Percentiles rank a stretch among this genome's conserved stretches.
Evolutionary conservation across 2,329 filamentous ascomycete genomes (phyloP).

Genomic region (Aaosphaeria pasadenensis): DNA sequence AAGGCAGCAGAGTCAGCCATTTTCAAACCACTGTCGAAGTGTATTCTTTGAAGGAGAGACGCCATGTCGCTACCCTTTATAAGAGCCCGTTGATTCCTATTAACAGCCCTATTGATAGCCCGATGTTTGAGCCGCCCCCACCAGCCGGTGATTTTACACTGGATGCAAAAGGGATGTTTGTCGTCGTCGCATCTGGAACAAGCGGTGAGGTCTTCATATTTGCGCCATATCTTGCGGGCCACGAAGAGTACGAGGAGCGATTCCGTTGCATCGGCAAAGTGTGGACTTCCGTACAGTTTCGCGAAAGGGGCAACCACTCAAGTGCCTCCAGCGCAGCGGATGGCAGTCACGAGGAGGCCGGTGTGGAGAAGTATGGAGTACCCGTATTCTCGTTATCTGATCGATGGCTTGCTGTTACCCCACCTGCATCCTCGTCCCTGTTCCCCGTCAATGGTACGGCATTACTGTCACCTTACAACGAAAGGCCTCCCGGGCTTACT

Average conservation of each 20-base stretch:
- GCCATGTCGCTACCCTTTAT: slow-evolving; percentile 70
- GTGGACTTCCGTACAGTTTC: slow-evolving; percentile 78
- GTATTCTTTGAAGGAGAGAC: slow-evolving; percentile 77
- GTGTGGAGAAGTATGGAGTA: slow-evolving; percentile 47
- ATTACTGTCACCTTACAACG: slow-evolving; percentile 50
- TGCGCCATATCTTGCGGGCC: slow-evolving; percentile 28
- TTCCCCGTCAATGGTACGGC: slow-evolving; percentile 67
- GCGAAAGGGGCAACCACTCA: slow-evolving; percentile 31
- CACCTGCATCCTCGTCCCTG: slow-evolving; percentile 67
- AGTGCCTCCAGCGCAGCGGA: slow-evolving; percentile 35
- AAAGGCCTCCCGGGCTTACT: slow-evolving; percentile 53
- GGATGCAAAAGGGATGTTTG: slow-evolving; percentile 66
- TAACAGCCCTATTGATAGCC: slow-evolving; percentile 55
- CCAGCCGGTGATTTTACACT: slow-evolving; percentile 72
- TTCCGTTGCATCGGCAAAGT: slow-evolving; percentile 79
- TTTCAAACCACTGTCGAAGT: slow-evolving; percentile 89
- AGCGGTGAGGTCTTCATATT: slow-evolving; percentile 88
- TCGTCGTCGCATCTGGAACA: slow-evolving; percentile 73
- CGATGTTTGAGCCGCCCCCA: slow-evolving; percentile 64
- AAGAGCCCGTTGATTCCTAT: slow-evolving; percentile 63
- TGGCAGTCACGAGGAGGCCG: slow-evolving; percentile 30
- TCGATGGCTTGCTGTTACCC: slow-evolving; percentile 76
- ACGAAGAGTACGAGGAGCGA: slow-evolving; percentile 21
- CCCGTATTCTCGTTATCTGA: slow-evolving; percentile 68
- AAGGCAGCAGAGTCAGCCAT: slow-evolving; percentile 47